phyloP scores from a whole-genome alignment of 2,329 filamentous ascomycete genomes.

The Cladosporium sp. region DNA sequence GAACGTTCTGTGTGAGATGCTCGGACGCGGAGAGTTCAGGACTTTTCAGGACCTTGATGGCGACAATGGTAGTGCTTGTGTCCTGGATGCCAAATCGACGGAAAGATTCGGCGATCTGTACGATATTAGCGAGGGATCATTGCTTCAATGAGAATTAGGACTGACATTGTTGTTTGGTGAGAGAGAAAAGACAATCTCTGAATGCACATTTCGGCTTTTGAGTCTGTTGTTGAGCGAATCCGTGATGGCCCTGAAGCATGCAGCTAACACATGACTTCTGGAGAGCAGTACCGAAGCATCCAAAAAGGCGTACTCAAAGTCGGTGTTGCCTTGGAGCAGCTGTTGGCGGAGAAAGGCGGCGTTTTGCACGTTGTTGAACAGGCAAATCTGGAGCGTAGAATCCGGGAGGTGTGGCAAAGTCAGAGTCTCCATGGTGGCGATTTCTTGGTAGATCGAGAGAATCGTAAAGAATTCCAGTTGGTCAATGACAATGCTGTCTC shows the following conservation, averaged over 20 bases:
- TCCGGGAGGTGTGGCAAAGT: conserved; percentile 69
- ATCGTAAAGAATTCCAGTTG: no score
- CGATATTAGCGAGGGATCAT: background rate
- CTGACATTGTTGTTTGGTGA: conserved; percentile 77
- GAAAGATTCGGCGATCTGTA: conserved; percentile 85
- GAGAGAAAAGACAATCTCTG: conserved; percentile 76
- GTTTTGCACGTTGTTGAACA: conserved; percentile 76
- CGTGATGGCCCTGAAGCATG: conserved; percentile 71
- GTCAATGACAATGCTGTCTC: no score
- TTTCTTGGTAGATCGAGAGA: no score
- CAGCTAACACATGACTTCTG: conserved; percentile 66
- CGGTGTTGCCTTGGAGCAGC: conserved; percentile 74
- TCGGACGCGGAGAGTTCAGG: conserved; percentile 39
- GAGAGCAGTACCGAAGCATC: conserved; percentile 76
- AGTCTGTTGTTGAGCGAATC: conserved; percentile 57
- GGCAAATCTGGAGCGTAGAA: conserved; percentile 60
- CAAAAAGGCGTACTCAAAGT: conserved; percentile 90
- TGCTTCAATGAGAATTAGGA: background rate
- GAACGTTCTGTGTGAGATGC: conserved; percentile 59
- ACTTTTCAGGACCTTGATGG: conserved; percentile 67
- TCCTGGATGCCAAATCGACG: conserved; percentile 77
- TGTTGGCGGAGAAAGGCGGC: conserved; percentile 73
- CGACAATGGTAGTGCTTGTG: conserved; percentile 65
- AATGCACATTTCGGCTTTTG: conserved; percentile 81
- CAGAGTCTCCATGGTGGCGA: conserved; percentile 56